These are phyloP conservation scores for Claviceps quebecensis DNA, from an alignment of 2,329 filamentous ascomycete species.

Conservation along the genomic window DNA sequence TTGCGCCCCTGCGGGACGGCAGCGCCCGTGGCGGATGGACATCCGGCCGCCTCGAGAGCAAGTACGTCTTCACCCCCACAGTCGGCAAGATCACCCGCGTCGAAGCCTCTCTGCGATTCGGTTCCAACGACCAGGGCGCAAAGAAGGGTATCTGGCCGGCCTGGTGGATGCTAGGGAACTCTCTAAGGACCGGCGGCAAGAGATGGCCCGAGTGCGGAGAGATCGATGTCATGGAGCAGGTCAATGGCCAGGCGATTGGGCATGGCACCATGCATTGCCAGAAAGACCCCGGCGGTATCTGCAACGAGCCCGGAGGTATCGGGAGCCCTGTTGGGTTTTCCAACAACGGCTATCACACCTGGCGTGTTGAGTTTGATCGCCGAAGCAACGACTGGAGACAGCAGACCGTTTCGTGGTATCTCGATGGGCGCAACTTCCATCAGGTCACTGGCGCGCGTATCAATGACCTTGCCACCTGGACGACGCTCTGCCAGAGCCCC, in stretches of 20 bases:
- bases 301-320: constrained; percentile 35
- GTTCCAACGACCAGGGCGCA: constrained; percentile 22
- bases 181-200: constrained; percentile 28
- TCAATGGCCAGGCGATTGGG: constrained; percentile 33
- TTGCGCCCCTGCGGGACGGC: constrained; percentile 31
- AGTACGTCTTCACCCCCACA: constrained; percentile 30
- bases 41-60: constrained; percentile 39
- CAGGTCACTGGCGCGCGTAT: constrained; percentile 30
- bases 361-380: constrained; percentile 36
- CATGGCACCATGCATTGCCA: constrained; percentile 41
- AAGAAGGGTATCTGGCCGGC: constrained; percentile 46
- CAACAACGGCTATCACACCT: constrained; percentile 32
- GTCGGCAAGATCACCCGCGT: constrained; percentile 31
- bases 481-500: constrained; percentile 32
- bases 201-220: constrained; percentile 41
- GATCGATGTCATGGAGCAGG: constrained; percentile 42
- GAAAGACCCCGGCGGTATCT: constrained; percentile 28
- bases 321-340: constrained; percentile 21
- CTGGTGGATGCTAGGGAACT: constrained; percentile 42
- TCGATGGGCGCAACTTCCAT: constrained; percentile 30
- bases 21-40: constrained; percentile 31
- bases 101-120: constrained; percentile 34
- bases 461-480: constrained; percentile 33
- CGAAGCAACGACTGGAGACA: constrained; percentile 28
- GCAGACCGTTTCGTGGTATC: constrained; percentile 37